Evolutionary conservation across 2,329 filamentous ascomycete genomes (phyloP).

Genomic region (Diaporthe humulicola): DNA sequence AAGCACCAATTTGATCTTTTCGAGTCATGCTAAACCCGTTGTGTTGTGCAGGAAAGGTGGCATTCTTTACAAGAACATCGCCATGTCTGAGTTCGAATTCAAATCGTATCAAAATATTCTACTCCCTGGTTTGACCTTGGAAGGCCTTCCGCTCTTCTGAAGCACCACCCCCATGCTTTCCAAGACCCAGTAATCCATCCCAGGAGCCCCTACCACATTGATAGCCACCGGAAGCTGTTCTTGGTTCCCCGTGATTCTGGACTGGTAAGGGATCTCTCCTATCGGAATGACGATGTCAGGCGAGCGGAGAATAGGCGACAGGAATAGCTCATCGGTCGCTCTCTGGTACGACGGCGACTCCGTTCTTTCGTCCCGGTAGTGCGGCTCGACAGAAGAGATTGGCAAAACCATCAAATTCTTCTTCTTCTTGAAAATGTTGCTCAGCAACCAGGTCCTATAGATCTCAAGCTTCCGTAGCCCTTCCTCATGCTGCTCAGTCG

Average conservation of each 20-base stretch:
- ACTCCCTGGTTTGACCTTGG: neutral
- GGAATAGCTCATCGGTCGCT: conserved; percentile 23
- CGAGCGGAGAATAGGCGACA: conserved; percentile 43
- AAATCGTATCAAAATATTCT: neutral
- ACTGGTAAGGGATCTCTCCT: conserved; percentile 49
- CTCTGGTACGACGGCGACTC: neutral
- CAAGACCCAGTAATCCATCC: neutral
- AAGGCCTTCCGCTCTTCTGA: neutral
- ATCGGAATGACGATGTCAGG: conserved; percentile 52
- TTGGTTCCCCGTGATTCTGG: conserved; percentile 45
- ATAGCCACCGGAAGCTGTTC: neutral
- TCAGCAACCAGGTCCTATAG: neutral
- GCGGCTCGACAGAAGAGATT: conserved; percentile 11
- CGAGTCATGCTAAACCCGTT: no score
- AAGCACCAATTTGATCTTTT: no score
- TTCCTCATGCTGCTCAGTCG: neutral
- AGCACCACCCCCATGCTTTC: neutral
- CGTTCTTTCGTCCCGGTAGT: conserved; percentile 15
- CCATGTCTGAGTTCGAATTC: no score
- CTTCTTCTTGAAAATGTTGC: neutral
- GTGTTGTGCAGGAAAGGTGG: no score
- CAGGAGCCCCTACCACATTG: neutral
- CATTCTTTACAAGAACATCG: no score
- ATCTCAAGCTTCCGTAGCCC: neutral
- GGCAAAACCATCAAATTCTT: conserved; percentile 1